phyloP scores from a whole-genome alignment of 2,329 filamentous ascomycete species.

The Talaromyces sp. region DNA sequence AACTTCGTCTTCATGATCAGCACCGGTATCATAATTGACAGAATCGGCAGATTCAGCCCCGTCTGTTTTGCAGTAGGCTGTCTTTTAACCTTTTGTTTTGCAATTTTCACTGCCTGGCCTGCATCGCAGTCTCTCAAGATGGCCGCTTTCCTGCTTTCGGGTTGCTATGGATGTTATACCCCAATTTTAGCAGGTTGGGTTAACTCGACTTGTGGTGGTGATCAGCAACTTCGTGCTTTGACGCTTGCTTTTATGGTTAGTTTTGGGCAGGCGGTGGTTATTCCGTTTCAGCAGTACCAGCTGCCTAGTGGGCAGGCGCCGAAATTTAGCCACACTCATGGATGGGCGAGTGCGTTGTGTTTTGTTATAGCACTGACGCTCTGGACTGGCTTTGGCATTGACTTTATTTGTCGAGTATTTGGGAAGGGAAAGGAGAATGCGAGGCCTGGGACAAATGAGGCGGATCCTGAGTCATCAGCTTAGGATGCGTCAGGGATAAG shows the following conservation, averaged over 20 bases:
- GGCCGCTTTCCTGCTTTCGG: conserved; percentile 5
- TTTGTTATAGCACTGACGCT: background rate
- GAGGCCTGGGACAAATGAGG: background rate
- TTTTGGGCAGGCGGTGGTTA: background rate
- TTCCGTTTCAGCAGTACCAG: background rate
- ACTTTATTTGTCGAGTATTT: background rate
- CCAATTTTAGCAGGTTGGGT: conserved; percentile 6
- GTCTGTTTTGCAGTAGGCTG: background rate
- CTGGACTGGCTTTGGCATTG: background rate
- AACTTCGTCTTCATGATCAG: conserved; percentile 4
- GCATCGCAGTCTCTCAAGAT: conserved; percentile 5
- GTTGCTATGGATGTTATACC: conserved; percentile 1
- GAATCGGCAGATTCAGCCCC: background rate
- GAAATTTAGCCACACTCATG: background rate
- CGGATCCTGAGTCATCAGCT: background rate
- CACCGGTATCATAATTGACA: conserved; percentile 1
- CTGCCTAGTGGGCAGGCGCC: background rate
- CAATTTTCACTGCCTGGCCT: conserved; percentile 2
- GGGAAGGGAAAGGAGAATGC: background rate
- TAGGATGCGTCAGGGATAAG: background rate
- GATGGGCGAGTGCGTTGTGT: background rate
- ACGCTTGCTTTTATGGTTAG: conserved; percentile 8
- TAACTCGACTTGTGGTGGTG: conserved; percentile 8
- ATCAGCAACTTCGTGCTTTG: conserved; percentile 14
- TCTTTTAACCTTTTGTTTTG: background rate